phyloP scores from a whole-genome alignment of 2,329 filamentous ascomycete genomes.

The Venturia carpophila region DNA sequence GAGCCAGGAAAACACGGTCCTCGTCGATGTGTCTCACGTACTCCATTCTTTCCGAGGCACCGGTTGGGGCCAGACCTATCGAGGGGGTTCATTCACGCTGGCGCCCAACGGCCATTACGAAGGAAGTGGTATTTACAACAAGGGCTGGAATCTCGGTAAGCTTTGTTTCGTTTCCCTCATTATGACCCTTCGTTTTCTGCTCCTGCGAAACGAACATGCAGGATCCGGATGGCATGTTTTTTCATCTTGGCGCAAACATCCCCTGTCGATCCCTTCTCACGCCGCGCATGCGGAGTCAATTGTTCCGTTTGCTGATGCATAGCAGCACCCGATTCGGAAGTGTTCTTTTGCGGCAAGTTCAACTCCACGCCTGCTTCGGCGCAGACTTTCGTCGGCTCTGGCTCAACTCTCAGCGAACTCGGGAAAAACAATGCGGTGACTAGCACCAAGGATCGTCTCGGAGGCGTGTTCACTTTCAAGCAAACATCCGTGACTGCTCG shows the following conservation, averaged over 20 bases:
- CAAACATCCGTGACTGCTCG: constrained; percentile 44
- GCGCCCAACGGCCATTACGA: constrained; percentile 48
- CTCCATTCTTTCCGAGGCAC: constrained; percentile 54
- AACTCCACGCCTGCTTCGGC: constrained; percentile 31
- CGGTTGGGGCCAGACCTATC: constrained; percentile 54
- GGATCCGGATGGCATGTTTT: neutral
- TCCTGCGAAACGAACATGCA: neutral
- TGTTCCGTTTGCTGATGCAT: constrained; percentile 3
- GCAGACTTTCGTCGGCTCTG: constrained; percentile 28
- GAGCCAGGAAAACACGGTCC: constrained; percentile 36
- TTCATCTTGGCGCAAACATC: constrained; percentile 1
- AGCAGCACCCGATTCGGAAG: constrained; percentile 50
- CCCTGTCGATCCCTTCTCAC: neutral
- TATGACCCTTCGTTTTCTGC: neutral
- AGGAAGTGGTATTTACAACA: constrained; percentile 55
- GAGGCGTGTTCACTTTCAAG: constrained; percentile 48
- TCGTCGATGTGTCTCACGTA: constrained; percentile 58
- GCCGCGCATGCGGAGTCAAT: neutral
- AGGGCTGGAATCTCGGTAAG: constrained; percentile 53
- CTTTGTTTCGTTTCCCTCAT: neutral
- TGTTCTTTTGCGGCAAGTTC: constrained; percentile 58
- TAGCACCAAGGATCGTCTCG: constrained; percentile 29
- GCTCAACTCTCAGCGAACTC: constrained; percentile 23
- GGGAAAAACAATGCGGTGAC: constrained; percentile 26
- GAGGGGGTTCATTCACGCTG: constrained; percentile 51